Base-by-base conservation (phyloP, 768 basidiomycete species). In the Scleroderma bovista region DNA sequence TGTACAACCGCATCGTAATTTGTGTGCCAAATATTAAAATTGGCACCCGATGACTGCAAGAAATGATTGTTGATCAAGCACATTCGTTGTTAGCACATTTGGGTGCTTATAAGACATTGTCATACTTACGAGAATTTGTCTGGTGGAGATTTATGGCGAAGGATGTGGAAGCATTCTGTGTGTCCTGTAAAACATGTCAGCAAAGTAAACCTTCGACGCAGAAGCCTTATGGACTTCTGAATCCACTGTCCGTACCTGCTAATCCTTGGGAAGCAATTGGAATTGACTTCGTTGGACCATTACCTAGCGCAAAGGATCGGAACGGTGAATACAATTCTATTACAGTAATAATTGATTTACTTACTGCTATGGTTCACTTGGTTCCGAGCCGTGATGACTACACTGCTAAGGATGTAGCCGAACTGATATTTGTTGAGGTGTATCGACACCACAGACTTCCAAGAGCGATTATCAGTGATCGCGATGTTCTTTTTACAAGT, bases 381-480 rank as follows among this genome's bases (percentile, higher is more conserved):
- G 51, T 60, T 16, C 58, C 57, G 3, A 55, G 55, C 0, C 49
- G 53, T n/a, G 54, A 57, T 24, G 57, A 45, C 9, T 63, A 61
- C 23, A 23, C 13, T 0, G 41, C 69, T 2, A 38, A 47, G 6
- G 61, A 68, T 3, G 51, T 69, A 1, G 64, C 65, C 1, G 57
- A 65, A 42, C 16, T 63, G 1, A 50, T 67, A 46, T 63, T 60
- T 47, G 51, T 57, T 11, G 6, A 45, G 3, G 54, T 68, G 3
- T 67, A 64, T 33, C 60, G 59, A 23, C 52, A 56, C 3, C 67
- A 70, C 56, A 69, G 70, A 1, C 34, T 69, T 3, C 71, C 65
- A 0, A 34, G 50, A 5, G 10, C 17, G 0, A 61, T 72, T 15
- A 50, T 61, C 3, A 56, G 52, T 33, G 68, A 71, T 36, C 47